Evolutionary conservation across 2,329 filamentous ascomycete genomes (phyloP).

Genomic region (Sarocladium kiliense): DNA sequence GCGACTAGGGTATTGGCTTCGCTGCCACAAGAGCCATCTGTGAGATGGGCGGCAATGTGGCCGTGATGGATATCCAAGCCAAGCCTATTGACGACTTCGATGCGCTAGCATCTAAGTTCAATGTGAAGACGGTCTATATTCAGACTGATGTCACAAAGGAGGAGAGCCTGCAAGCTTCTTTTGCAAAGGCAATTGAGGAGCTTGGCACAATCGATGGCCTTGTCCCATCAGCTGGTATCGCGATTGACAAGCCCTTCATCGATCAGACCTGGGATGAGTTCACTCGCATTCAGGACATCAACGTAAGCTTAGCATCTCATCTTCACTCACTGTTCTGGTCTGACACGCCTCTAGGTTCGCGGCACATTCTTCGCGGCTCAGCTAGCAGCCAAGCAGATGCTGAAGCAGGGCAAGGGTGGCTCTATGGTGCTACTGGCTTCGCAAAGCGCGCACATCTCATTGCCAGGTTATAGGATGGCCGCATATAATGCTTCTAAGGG

Average conservation of each 20-base stretch:
- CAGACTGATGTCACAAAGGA: constrained; percentile 26
- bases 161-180: constrained; percentile 20
- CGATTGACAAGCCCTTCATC: constrained; percentile 37
- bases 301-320: constrained; percentile 22
- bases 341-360: constrained; percentile 22
- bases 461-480: constrained; percentile 31
- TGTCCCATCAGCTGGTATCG: constrained; percentile 32
- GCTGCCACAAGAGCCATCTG: constrained; percentile 30
- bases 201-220: constrained; percentile 24
- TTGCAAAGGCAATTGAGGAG: constrained; percentile 18
- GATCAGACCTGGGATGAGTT: constrained; percentile 39
- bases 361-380: constrained; percentile 37
- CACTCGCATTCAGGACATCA: constrained; percentile 33
- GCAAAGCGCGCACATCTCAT: constrained; percentile 29
- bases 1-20: constrained; percentile 32
- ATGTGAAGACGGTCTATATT: constrained; percentile 22
- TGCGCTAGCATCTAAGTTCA: constrained; percentile 13
- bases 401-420: constrained; percentile 31
- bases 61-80: constrained; percentile 28
- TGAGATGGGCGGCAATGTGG: constrained; percentile 35
- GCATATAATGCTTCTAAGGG: constrained; percentile 40
- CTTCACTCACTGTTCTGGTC: neutral
- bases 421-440: constrained; percentile 35
- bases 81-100: constrained; percentile 20
- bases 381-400: constrained; percentile 31